phyloP scores from a whole-genome alignment of 2,329 filamentous ascomycete genomes.

The Fusarium succisae region DNA sequence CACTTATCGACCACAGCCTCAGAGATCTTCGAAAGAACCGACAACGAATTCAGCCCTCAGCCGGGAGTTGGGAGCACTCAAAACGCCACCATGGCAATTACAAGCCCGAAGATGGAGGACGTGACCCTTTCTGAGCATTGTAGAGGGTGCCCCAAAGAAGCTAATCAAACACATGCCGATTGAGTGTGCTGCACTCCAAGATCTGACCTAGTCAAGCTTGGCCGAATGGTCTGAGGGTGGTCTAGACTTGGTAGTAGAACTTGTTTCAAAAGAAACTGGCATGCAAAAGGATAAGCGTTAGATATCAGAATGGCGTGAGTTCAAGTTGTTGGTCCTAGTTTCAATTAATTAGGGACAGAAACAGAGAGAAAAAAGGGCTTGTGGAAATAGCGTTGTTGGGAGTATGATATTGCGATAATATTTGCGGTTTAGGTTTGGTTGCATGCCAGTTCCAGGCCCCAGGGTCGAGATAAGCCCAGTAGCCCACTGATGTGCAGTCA shows the following conservation, averaged over 20 bases:
- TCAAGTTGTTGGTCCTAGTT: background rate
- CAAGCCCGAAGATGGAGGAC: background rate
- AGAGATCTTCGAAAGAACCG: background rate
- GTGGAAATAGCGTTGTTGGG: background rate
- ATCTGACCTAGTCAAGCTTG: background rate
- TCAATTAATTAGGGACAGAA: background rate
- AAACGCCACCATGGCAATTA: background rate
- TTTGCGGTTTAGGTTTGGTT: background rate
- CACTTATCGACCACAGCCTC: background rate
- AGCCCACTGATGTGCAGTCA: constrained; percentile 14
- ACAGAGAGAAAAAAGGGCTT: background rate
- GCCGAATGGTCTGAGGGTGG: background rate
- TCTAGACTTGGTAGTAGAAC: constrained; percentile 2
- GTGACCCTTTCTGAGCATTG: background rate
- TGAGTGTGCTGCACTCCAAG: background rate
- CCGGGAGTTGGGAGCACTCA: background rate
- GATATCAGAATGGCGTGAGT: constrained; percentile 3
- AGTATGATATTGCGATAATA: background rate
- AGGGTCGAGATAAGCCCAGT: background rate
- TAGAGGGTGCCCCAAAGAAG: background rate
- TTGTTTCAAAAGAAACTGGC: background rate
- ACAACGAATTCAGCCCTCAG: background rate
- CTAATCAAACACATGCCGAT: background rate
- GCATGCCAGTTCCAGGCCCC: background rate
- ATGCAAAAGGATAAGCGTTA: background rate